Base-by-base conservation (phyloP, 2,329 filamentous ascomycete genomes). In the Ampelomyces quisqualis region DNA sequence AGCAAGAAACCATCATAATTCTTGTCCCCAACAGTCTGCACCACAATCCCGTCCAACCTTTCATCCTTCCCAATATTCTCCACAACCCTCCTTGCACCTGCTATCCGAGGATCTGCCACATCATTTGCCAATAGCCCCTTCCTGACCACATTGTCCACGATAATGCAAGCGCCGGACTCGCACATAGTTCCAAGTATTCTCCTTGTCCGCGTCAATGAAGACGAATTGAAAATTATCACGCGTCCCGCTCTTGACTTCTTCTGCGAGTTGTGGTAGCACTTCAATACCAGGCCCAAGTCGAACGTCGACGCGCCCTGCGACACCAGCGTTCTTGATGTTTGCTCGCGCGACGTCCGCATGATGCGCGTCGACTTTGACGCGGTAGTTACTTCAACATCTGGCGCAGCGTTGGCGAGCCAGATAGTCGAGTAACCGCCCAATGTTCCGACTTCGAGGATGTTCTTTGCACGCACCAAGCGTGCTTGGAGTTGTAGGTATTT, bases 361-460 rank as follows among this genome's bases (percentile, higher is more conserved):
- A 17, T 74, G 65, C 0, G 67, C 51, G 41, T 77, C 56, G 23
- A 76, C 68, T 51, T 81, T 78, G 34, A 81, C 68, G 32, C 70
- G n/a, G n/a, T 78, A 0, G 74, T 78, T 11, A 81, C 70, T 13
- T 69, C 55, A 4, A 68, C 51, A 14, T 62, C 54, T 0, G 67
- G 64, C 8, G 57, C 60, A 9, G 64, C 55, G 14, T 58, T 58
- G 2, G 76, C 77, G 34, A 81, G 68, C 69, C 74, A 80, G 38
- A 80, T 76, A 10, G 74, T 71, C 1, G 71, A 73, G 57, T 78
- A 81, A 6, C 72, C 78, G 9, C 77, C 77, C 18, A 81, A 57
- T 0, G 76, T 80, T 17, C 78, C 78, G 33, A 81, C 65, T 54
- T 82, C 78, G 23, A 81, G 73, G 5, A 63, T 48, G 31, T 59